A percentile compares a stretch with the other conserved stretches of the same genome.
Conservation (phyloP, 306 rosid species). For the Rosa chinensis region DNA sequence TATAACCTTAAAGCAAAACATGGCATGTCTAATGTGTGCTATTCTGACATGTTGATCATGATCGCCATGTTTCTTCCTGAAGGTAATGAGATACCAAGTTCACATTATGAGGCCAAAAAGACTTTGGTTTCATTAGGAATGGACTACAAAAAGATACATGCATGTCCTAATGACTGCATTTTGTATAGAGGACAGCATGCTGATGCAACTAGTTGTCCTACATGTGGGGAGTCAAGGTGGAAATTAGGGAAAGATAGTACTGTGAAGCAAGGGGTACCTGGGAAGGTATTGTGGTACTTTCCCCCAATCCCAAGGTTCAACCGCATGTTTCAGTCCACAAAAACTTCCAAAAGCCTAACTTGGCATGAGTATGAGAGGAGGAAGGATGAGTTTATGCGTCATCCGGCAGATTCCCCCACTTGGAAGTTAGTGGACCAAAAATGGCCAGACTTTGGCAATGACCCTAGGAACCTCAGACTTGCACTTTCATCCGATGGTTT, state of each 20-base stretch:
- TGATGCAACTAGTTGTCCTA: no score
- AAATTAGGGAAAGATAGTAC: not conserved
- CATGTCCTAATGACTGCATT: not conserved
- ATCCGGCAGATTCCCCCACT: not conserved
- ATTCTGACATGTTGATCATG: no score
- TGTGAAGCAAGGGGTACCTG: not conserved
- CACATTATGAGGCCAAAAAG: no score
- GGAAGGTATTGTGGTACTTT: constrained; percentile 9
- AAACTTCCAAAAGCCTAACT: not conserved
- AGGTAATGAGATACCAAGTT: no score
- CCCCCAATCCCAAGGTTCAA: not conserved
- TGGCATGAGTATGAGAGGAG: not conserved
- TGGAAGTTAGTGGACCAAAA: not conserved
- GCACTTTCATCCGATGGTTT: not conserved
- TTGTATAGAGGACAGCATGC: not conserved
- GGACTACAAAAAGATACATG: not conserved
- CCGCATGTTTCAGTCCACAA: not conserved
- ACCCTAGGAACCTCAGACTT: not conserved
- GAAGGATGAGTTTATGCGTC: not conserved
- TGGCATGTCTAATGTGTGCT: no score
- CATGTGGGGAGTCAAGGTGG: not conserved
- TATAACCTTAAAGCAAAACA: no score
- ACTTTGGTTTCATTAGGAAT: not conserved
- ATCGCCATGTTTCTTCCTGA: no score
- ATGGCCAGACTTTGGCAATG: no score